phyloP scores from a whole-genome alignment of 192 early-diverging fungal species.

The Oehlia diaphana region DNA sequence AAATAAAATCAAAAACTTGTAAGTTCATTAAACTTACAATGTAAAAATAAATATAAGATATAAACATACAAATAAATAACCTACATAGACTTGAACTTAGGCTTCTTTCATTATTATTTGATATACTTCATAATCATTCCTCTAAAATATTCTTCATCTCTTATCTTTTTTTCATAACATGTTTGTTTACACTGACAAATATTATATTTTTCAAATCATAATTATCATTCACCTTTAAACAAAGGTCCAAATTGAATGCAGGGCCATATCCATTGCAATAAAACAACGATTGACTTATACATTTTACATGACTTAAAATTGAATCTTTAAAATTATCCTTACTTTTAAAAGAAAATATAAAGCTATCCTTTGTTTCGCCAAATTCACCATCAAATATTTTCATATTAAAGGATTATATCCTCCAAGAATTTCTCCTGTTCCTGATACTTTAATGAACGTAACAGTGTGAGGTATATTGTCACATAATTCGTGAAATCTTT shows the following conservation, averaged over 20 bases:
- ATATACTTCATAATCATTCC: not conserved
- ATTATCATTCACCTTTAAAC: no score
- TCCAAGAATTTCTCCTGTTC: not conserved
- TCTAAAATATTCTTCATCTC: not conserved
- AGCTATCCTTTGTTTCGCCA: not conserved
- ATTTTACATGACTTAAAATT: not conserved
- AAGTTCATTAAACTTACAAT: no score
- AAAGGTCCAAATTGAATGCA: not conserved
- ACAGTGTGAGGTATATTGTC: no score
- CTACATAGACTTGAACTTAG: no score
- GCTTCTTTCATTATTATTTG: not conserved
- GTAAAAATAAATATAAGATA: no score
- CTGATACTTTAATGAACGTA: no score
- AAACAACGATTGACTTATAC: not conserved
- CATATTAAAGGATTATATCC: not conserved
- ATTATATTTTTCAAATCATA: no score
- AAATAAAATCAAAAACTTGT: no score
- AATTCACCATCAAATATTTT: not conserved
- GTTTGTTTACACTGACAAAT: no score
- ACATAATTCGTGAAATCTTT: no score
- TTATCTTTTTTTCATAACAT: not conserved
- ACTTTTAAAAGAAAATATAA: not conserved
- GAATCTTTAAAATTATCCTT: not conserved
- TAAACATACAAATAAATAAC: no score
- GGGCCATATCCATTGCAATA: not conserved